These are phyloP conservation scores for Yamadazyma sp. DNA, from an alignment of 805 yeast genomes.

Conservation along the genomic window DNA sequence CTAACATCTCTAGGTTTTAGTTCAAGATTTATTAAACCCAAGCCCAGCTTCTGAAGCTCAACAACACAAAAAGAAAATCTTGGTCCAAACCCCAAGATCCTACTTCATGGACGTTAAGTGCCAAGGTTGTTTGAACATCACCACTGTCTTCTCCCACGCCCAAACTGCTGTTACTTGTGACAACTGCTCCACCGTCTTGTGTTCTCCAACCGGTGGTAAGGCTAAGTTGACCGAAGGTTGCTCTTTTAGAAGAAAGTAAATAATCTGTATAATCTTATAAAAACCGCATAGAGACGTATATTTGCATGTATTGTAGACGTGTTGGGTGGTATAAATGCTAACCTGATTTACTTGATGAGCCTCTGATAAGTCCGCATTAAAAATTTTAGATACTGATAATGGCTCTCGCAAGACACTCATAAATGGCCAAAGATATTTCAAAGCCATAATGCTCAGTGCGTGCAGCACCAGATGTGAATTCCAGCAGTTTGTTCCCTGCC, in stretches of 20 bases:
- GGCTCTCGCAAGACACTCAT: too few species aligned
- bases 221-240: slow-evolving; percentile 99
- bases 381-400: too few species aligned
- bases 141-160: slow-evolving; percentile 99
- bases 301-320: too few species aligned
- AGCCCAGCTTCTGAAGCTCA: slow-evolving; percentile 93
- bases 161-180: slow-evolving; percentile 99
- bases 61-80: slow-evolving; percentile 95
- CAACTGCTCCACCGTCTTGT: slow-evolving; percentile 95
- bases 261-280: slow-evolving; percentile 18
- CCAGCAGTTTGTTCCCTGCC: too few species aligned
- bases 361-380: too few species aligned
- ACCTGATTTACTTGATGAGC: too few species aligned
- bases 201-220: slow-evolving; percentile 99
- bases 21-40: slow-evolving; percentile 99
- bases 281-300: slow-evolving; percentile 11
- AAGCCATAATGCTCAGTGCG: too few species aligned
- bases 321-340: too few species aligned
- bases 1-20: slow-evolving; percentile 72
- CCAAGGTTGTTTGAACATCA: slow-evolving; percentile 98
- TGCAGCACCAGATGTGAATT: too few species aligned
- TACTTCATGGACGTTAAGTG: slow-evolving; percentile 99
- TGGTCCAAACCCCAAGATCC: slow-evolving; percentile 98
- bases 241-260: slow-evolving; percentile 98
- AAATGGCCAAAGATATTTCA: too few species aligned